Base-by-base conservation (phyloP, 2,329 filamentous ascomycete species). In the Cladosporium colombiae region DNA sequence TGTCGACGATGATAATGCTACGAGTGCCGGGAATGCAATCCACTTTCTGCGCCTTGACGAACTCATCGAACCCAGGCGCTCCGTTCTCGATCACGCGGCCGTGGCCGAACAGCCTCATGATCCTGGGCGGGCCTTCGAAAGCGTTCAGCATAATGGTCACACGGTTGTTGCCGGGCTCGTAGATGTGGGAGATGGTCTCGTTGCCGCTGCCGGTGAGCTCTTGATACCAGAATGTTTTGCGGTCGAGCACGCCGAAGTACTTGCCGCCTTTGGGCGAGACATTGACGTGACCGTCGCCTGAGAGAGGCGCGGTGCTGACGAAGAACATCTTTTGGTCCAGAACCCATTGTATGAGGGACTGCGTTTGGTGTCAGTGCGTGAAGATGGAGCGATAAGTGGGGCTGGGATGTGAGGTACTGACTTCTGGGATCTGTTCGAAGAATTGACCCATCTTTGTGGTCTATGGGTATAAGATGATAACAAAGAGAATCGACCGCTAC, bases 241-340 rank as follows among this genome's bases (percentile, higher is more conserved):
- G 70, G 35, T 77, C 74, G 3, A 79, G 55, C 27, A 82, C 74
- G 31, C 80, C 80, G 65, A 81, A 81, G 67, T 78, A 79, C n/a
- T 53, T 23, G 6, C 80, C 79, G 64, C 80, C 80, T 70, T 82
- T 82, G 2, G 80, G 80, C 0, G 78, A 81, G 68, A 81, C 75
- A 67, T 82, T 82, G 68, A 82, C 79, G 70, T 82, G 80, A 25
- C 80, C 80, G 4, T 69, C 40, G 25, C 67, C 69, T 3, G 78
- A 75, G 6, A 82, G 75, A 0, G 80, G 80, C 0, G 80, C 79
- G 0, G 79, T 79, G 52, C 75, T 78, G 33, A 82, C 79, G 72
- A 76, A 80, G 55, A 82, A 74, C 73, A 81, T 75, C 52, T 81
- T 77, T 60, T 82, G 80, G n/a, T 76, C 70, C 1, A 78, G 71